Conservation (phyloP, 2,329 filamentous ascomycete genomes). For the Aspergillus oerlinghausenensis region DNA sequence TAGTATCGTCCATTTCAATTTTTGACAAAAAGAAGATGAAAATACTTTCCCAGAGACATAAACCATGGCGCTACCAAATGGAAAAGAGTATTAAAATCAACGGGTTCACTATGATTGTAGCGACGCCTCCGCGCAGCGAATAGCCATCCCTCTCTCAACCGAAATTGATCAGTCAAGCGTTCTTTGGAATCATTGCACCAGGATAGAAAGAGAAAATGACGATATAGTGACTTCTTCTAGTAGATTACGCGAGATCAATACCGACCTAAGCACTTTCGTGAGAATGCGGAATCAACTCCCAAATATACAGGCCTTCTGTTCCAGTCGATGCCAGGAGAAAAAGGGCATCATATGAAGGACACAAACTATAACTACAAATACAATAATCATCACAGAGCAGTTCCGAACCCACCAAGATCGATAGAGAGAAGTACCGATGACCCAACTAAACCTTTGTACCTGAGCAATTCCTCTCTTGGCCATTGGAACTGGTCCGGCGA, state of each 20-base stretch:
- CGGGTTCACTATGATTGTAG: neutral
- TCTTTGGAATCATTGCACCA: neutral
- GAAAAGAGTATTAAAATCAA: neutral
- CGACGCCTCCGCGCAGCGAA: neutral
- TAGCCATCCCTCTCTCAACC: neutral
- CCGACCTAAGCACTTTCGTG: neutral
- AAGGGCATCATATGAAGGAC: neutral
- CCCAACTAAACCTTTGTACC: neutral
- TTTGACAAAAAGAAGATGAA: neutral
- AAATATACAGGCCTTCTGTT: neutral
- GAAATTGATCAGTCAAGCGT: neutral
- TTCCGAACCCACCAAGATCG: neutral
- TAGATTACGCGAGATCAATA: neutral
- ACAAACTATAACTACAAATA: neutral
- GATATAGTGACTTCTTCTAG: neutral
- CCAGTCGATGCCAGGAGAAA: neutral
- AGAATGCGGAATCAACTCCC: neutral
- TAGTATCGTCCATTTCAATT: neutral
- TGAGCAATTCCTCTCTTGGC: neutral
- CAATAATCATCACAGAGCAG: neutral
- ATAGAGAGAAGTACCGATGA: neutral
- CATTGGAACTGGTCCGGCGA: neutral
- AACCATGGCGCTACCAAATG: neutral
- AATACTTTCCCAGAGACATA: neutral
- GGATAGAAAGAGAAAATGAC: neutral